A percentile compares a stretch with the other conserved stretches of the same genome.
phyloP scores from a whole-genome alignment of 345 rosid genomes.

The Ceriops decandra region DNA sequence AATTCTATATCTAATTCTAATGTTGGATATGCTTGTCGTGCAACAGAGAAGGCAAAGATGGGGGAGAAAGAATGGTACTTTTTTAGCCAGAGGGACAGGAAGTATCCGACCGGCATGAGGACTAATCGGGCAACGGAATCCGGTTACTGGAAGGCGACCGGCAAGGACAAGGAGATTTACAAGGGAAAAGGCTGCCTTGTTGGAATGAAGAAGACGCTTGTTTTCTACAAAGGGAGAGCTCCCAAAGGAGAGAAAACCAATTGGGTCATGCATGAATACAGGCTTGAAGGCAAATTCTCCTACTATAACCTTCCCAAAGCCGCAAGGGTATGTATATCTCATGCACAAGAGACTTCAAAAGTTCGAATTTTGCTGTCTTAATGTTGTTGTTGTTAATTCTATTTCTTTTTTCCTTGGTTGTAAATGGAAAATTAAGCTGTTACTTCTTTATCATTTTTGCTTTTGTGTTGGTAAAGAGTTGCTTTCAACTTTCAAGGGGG shows the following conservation, averaged over 20 bases:
- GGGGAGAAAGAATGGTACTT: slow-evolving; percentile 96
- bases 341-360: not conserved
- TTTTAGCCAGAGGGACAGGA: slow-evolving; percentile 85
- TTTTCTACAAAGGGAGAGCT: slow-evolving; percentile 91
- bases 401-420: not conserved
- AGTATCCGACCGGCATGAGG: slow-evolving; percentile 95
- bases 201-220: slow-evolving; percentile 99
- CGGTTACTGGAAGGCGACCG: slow-evolving; percentile 99
- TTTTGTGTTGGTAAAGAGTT: slow-evolving; percentile 34
- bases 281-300: slow-evolving; percentile 82
- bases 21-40: slow-evolving; percentile 12
- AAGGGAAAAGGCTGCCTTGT: slow-evolving; percentile 62
- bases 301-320: slow-evolving; percentile 61
- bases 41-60: slow-evolving; percentile 87
- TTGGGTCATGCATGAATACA: slow-evolving; percentile 96
- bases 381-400: not conserved
- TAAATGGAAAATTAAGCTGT: slow-evolving; percentile 1
- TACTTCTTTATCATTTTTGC: slow-evolving; percentile 18
- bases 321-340: slow-evolving; percentile 47
- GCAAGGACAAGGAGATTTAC: slow-evolving; percentile 84
- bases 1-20: not conserved
- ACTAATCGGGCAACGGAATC: slow-evolving; percentile 89
- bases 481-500: slow-evolving; percentile 25
- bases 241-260: slow-evolving; percentile 93
- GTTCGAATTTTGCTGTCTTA: not conserved